These are phyloP conservation scores for Dryas integrifolia DNA, from an alignment of 331 rosid genomes.

Conservation along the genomic window DNA sequence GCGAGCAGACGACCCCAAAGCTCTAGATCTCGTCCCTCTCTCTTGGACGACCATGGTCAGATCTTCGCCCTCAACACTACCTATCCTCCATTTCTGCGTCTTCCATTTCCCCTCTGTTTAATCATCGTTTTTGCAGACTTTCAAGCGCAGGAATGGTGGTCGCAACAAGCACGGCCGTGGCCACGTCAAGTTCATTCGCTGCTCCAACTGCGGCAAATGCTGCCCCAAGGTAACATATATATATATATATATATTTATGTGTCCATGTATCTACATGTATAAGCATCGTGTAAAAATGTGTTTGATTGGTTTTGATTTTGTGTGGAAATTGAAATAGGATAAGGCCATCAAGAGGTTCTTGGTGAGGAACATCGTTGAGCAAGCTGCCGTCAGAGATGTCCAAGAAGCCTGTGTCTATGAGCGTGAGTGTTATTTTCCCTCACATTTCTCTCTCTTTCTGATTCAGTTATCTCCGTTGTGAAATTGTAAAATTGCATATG, in stretches of 20 bases:
- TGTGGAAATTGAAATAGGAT: constrained; percentile 41
- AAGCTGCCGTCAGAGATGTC: constrained; percentile 93
- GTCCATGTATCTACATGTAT: background rate
- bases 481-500: background rate
- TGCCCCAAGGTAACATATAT: constrained; percentile 64
- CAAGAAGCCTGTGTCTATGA: constrained; percentile 96
- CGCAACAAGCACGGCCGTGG: constrained; percentile 93
- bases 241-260: background rate
- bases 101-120: background rate
- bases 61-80: background rate
- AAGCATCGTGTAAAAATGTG: background rate
- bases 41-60: constrained; percentile 39
- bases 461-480: no score
- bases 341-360: constrained; percentile 85
- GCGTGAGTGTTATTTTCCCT: constrained; percentile 36
- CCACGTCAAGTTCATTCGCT: constrained; percentile 82
- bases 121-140: constrained; percentile 46
- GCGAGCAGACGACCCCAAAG: constrained; percentile 18
- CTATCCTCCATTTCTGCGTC: no score
- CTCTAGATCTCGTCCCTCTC: constrained; percentile 17
- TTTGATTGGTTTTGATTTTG: background rate
- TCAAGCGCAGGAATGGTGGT: constrained; percentile 87
- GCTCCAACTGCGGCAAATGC: constrained; percentile 97
- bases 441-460: background rate
- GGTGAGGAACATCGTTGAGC: constrained; percentile 97